Percentiles rank a stretch among this genome's conserved stretches.
Conservation (phyloP, 352 stramenopile species). For the Phytophthora litchii region DNA sequence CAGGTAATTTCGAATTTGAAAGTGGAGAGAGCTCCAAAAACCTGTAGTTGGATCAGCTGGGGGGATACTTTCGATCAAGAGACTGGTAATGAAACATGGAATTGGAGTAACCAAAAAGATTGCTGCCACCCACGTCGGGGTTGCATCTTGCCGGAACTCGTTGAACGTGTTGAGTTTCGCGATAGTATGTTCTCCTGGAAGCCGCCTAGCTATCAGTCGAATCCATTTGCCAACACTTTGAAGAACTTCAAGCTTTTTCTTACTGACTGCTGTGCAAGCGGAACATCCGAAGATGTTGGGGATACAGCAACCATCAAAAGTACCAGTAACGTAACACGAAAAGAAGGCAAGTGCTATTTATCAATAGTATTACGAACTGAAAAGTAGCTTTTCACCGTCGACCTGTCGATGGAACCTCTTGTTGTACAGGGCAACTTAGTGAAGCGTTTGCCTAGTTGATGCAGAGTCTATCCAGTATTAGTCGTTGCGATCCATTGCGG, state of each 20-base stretch:
- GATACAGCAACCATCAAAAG: constrained; percentile 10
- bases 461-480: too few relatives aligned
- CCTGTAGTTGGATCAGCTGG: constrained; percentile 23
- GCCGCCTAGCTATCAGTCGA: background rate
- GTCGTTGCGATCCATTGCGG: too few relatives aligned
- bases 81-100: constrained; percentile 22
- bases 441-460: too few relatives aligned
- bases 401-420: too few relatives aligned
- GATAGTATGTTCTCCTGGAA: constrained; percentile 34
- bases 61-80: constrained; percentile 33
- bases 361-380: too few relatives aligned
- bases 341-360: too few relatives aligned
- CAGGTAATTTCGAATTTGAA: constrained; percentile 33
- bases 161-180: constrained; percentile 36
- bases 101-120: constrained; percentile 23
- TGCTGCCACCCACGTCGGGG: background rate
- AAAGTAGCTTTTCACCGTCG: too few relatives aligned
- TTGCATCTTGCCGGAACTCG: constrained; percentile 9
- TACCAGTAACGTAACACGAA: too few relatives aligned
- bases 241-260: background rate
- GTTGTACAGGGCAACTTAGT: too few relatives aligned
- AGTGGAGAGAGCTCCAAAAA: constrained; percentile 21
- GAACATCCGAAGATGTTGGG: constrained; percentile 2
- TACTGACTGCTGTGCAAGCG: background rate
- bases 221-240: background rate